Evolutionary conservation across 805 yeast genomes (phyloP), one percentile per base, ranked within the genome.

Genomic region (Saturnispora mendoncae): DNA sequence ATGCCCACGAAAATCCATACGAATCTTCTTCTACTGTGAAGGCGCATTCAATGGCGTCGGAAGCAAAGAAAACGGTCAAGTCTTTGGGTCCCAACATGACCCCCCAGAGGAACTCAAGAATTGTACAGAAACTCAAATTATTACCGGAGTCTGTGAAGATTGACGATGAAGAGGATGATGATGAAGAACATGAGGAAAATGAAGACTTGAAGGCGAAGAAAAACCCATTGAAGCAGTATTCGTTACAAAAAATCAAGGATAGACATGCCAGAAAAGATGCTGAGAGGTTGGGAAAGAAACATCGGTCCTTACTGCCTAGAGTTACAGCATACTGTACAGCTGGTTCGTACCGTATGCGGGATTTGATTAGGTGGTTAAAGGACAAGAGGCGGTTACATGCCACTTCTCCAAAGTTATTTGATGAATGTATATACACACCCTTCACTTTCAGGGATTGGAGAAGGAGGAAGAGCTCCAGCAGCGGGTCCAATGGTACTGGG

Each of bases 291-390:
- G 95, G 96, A 3, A 92, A 88, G 58, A 77, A 78, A 48, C 90
- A 82, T 52, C 66, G 97, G 46, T 82, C 82, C 26, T 64, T 86
- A 46, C 69, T 92, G 42, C 97, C 98, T 3, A 68, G 98, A 46
- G 96, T 88, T 2, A 90, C 97, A 0, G 95, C 96, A 3, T 92
- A 87, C 57, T 90, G 97, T 62, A 90, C 97, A 0, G 87, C 97
- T 21, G 88, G 96, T 24, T 78, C 92, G 19, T 92, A 88, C 56
- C 77, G 76, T 49, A 84, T 92, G 94, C 76, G 82, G 51, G 97
- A 87, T 38, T 65, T 92, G 31, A 69, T 82, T 36, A 68, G 90
- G 53, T 90, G 95, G 88, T 63, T 92, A 39, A 79, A 81, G 53
- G 92, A 85, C 38, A 71, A 86, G 18, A 83, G 77, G 55, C 65